Evolutionary conservation across 73 alveolate species (phyloP), one percentile per base, ranked within the genome.

Genomic region (Paramecium tetraurelia): DNA sequence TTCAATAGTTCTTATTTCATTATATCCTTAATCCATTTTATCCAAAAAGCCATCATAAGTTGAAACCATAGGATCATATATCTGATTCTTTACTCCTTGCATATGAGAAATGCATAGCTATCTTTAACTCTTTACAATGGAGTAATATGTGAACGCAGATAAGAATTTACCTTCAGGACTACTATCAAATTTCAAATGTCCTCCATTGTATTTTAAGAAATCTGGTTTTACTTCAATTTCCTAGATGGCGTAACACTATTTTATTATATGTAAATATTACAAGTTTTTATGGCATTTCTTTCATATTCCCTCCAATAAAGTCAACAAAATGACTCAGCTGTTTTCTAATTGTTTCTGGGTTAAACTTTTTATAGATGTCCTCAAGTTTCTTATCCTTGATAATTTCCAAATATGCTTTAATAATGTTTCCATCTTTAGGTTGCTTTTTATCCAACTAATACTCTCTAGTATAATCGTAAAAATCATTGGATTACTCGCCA

Each of bases 61-160:
- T 36, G 87, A 75, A 38, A 75, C 68, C 24, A 75, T 5, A 3
- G 87, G 87, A 75, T 75, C 87, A 10, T 38, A 75, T 18, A 75
- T n/a, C 12, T 75, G 6, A 14, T 75, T 29, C 11, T 38, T 11
- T 2, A 35, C 59, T 36, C 87, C 87, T 75, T 75, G 6, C 16
- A 75, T 12, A 38, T 75, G 36, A 75, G 87, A 38, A 16, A 75
- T 41, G 10, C 41, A 35, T 1, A 75, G 16, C 4, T 75, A 75
- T 35, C 87, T 24, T 29, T 75, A 22, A 75, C 68, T 75, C 68
- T 8, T 75, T 0, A 35, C 8, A 12, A 75, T 75, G 1, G 87
- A 29, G 18, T 38, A 75, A 75, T 38, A 75, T 2, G 87, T n/a
- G 12, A 75, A 75, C 5, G 59, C 87, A 38, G 58, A 75, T 14